Percentiles rank a stretch among this genome's conserved stretches.
Conservation (phyloP, 2,329 filamentous ascomycete genomes). For the Fusarium sp. region DNA sequence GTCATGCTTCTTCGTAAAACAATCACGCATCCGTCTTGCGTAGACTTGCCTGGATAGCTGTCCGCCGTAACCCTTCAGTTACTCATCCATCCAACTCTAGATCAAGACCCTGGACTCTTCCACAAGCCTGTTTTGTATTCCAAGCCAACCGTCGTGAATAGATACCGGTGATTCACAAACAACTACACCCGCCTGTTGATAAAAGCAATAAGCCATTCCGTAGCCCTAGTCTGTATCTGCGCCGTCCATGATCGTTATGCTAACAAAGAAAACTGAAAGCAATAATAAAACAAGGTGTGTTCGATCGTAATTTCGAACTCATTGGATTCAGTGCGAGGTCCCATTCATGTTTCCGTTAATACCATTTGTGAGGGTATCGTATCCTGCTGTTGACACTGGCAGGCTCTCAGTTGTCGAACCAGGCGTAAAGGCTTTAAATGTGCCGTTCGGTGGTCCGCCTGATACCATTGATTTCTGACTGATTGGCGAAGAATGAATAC, state of each 20-base stretch:
- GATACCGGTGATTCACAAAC: constrained; percentile 10
- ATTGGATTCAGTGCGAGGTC: constrained; percentile 21
- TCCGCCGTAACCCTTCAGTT: constrained; percentile 13
- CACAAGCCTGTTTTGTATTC: constrained; percentile 32
- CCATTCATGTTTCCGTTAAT: constrained; percentile 43
- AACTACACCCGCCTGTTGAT: constrained; percentile 30
- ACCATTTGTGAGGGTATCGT: constrained; percentile 47
- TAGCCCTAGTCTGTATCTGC: constrained; percentile 37
- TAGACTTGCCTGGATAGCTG: neutral
- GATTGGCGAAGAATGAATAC: constrained; percentile 59
- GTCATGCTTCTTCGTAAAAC: constrained; percentile 28
- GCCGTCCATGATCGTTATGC: constrained; percentile 45
- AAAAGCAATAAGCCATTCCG: constrained; percentile 37
- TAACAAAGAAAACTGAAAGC: constrained; percentile 44
- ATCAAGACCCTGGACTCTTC: constrained; percentile 16
- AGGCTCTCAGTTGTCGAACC: constrained; percentile 35
- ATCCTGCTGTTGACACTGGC: constrained; percentile 18
- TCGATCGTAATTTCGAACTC: constrained; percentile 13
- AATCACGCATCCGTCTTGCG: constrained; percentile 13
- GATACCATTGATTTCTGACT: constrained; percentile 50
- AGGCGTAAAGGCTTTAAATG: constrained; percentile 35
- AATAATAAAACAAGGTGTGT: constrained; percentile 36
- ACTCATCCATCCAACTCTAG: constrained; percentile 39
- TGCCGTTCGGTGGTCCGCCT: constrained; percentile 48
- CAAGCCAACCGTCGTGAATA: constrained; percentile 36